phyloP scores from a whole-genome alignment of 495 filamentous ascomycete genomes.

The Thozetella sp. region DNA sequence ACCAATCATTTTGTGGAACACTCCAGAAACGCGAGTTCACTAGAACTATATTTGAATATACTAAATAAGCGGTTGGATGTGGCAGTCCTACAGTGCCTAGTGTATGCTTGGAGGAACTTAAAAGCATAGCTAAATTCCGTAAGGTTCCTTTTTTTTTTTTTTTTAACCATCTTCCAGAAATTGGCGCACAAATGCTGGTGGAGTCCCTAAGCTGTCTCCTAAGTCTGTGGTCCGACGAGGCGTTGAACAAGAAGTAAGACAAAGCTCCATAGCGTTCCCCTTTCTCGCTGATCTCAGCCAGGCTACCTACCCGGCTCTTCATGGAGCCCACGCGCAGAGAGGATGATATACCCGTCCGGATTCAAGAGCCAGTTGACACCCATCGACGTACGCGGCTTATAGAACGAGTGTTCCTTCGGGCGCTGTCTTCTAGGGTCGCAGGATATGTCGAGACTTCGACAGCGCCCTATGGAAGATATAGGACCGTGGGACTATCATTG shows the following conservation, averaged over 20 bases:
- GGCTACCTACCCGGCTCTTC: slow-evolving; percentile 6
- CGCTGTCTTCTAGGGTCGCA: not conserved
- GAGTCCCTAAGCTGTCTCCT: slow-evolving; percentile 3
- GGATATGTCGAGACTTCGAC: not conserved
- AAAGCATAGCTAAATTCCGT: no score
- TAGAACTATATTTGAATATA: no score
- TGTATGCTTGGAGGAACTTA: no score
- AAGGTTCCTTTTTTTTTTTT: no score
- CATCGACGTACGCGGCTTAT: slow-evolving; percentile 6
- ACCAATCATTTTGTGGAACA: no score
- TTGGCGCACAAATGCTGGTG: slow-evolving; percentile 13
- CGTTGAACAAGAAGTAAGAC: slow-evolving; percentile 13
- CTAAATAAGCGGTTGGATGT: no score
- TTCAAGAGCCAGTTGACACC: slow-evolving; percentile 12
- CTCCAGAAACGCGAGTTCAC: no score
- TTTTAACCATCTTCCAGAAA: no score
- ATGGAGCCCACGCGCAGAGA: slow-evolving; percentile 7
- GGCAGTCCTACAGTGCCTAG: no score
- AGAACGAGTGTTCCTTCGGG: slow-evolving; percentile 4
- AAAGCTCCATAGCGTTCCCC: slow-evolving; percentile 12
- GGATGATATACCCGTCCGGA: slow-evolving; percentile 16
- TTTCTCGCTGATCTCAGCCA: slow-evolving; percentile 5
- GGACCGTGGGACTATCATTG: slow-evolving; percentile 7
- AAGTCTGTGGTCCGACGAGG: not conserved
- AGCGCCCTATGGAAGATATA: slow-evolving; percentile 13